phyloP scores from a whole-genome alignment of 768 basidiomycete species.

The Guyanaporus albipodus region DNA sequence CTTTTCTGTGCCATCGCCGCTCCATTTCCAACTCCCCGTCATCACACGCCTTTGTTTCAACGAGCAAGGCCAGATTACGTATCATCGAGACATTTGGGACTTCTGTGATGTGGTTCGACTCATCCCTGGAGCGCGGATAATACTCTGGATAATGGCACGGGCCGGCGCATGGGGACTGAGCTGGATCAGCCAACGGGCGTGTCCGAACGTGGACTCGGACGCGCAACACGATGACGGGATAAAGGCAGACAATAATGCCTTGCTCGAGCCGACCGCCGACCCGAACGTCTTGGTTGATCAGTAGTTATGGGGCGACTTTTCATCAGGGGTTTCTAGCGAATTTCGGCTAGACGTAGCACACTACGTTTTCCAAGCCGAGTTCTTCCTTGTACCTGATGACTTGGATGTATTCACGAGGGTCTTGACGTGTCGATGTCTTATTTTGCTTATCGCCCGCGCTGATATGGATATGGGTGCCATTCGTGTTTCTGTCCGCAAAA shows the following conservation, averaged over 20 bases:
- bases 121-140: conserved; percentile 61
- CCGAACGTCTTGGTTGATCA: conserved; percentile 9
- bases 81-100: conserved; percentile 81
- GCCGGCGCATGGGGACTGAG: conserved; percentile 56
- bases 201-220: conserved; percentile 5
- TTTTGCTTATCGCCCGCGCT: too few relatives aligned
- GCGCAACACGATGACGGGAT: background rate
- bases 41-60: conserved; percentile 75
- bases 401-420: conserved; percentile 5
- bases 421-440: too few relatives aligned
- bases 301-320: background rate
- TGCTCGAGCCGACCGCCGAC: conserved; percentile 11
- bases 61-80: conserved; percentile 74
- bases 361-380: too few relatives aligned
- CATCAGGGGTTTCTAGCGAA: background rate
- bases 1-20: conserved; percentile 56
- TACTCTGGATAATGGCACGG: conserved; percentile 66
- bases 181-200: conserved; percentile 27
- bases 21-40: conserved; percentile 71
- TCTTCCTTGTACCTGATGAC: conserved; percentile 10
- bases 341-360: background rate
- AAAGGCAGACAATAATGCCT: conserved; percentile 5
- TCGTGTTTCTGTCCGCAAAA: too few relatives aligned
- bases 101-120: conserved; percentile 72
- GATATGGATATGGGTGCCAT: too few relatives aligned